Percentiles rank a stretch among this genome's conserved stretches.
phyloP scores from a whole-genome alignment of 1,284 basidiomycete species.

The Ustilago lituana region DNA sequence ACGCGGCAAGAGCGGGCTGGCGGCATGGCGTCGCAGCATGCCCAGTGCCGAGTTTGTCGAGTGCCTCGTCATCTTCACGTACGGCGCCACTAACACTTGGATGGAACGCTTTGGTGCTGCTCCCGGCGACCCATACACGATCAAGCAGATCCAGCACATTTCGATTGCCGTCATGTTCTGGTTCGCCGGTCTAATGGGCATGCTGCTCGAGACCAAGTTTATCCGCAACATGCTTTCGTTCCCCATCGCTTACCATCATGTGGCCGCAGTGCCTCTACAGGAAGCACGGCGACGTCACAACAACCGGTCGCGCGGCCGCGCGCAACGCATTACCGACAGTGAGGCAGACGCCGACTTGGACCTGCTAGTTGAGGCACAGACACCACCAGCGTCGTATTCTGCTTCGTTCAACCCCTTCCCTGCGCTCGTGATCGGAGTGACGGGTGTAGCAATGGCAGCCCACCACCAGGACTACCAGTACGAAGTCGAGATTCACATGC shows the following conservation, averaged over 20 bases:
- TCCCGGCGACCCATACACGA: conserved; percentile 83
- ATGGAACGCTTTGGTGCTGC: conserved; percentile 89
- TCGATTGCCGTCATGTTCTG: conserved; percentile 95
- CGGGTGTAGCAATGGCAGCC: conserved; percentile 93
- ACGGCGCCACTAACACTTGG: conserved; percentile 92
- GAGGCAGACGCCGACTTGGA: conserved; percentile 24
- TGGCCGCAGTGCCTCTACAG: conserved; percentile 23
- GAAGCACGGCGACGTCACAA: conserved; percentile 17
- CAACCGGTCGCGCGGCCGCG: background rate
- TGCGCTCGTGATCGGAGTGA: conserved; percentile 84
- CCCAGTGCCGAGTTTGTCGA: conserved; percentile 83
- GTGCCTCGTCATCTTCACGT: conserved; percentile 84
- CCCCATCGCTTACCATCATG: conserved; percentile 38
- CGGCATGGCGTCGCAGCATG: conserved; percentile 47
- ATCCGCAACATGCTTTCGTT: conserved; percentile 54
- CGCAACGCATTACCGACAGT: background rate
- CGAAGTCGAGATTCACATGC: conserved; percentile 80
- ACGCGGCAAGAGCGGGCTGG: conserved; percentile 22
- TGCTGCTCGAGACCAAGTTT: conserved; percentile 82
- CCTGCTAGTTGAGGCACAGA: conserved; percentile 44
- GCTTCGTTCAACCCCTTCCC: conserved; percentile 89
- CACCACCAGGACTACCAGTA: conserved; percentile 90
- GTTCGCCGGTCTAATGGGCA: conserved; percentile 88
- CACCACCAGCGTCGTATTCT: conserved; percentile 71
- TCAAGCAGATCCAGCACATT: conserved; percentile 94